phyloP scores from a whole-genome alignment of 192 early-diverging fungal species.

The Geranomyces variabilis region DNA sequence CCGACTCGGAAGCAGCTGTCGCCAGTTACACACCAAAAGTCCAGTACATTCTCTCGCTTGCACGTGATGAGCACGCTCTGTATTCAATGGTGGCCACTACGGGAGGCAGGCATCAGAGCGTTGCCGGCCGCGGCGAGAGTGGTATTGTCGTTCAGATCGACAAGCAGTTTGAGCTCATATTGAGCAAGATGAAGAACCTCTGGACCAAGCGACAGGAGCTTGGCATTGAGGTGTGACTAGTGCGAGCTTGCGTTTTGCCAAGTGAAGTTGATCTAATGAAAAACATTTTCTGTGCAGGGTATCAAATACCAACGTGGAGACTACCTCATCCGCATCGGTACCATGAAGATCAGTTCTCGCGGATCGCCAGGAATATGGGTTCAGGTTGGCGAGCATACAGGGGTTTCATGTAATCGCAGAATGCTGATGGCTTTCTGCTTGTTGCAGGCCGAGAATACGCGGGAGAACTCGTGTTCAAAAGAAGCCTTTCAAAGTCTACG shows the following conservation, averaged over 20 bases:
- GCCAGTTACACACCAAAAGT: constrained; percentile 21
- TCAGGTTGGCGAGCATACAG: too few species aligned
- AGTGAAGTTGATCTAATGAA: too few species aligned
- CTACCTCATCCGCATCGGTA: constrained; percentile 17
- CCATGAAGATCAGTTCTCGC: neutral
- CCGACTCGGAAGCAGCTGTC: neutral
- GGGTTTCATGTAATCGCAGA: too few species aligned
- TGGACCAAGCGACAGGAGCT: constrained; percentile 19
- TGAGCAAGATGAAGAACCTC: constrained; percentile 29
- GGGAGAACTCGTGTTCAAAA: neutral
- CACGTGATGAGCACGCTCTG: neutral
- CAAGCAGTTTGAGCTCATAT: constrained; percentile 12
- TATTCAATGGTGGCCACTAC: constrained; percentile 27
- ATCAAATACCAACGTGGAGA: constrained; percentile 13
- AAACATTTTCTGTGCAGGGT: neutral
- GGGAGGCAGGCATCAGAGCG: neutral
- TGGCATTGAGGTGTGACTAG: constrained; percentile 26
- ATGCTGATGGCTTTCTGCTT: too few species aligned
- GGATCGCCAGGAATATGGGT: constrained; percentile 6
- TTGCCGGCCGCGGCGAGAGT: constrained; percentile 8
- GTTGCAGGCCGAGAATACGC: neutral
- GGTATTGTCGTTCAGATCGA: constrained; percentile 27
- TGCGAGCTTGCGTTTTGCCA: too few species aligned
- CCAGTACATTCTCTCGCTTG: constrained; percentile 20
- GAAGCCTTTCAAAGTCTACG: constrained; percentile 9